phyloP scores from a whole-genome alignment of 2,329 filamentous ascomycete genomes.

The Clonostachys sp. region DNA sequence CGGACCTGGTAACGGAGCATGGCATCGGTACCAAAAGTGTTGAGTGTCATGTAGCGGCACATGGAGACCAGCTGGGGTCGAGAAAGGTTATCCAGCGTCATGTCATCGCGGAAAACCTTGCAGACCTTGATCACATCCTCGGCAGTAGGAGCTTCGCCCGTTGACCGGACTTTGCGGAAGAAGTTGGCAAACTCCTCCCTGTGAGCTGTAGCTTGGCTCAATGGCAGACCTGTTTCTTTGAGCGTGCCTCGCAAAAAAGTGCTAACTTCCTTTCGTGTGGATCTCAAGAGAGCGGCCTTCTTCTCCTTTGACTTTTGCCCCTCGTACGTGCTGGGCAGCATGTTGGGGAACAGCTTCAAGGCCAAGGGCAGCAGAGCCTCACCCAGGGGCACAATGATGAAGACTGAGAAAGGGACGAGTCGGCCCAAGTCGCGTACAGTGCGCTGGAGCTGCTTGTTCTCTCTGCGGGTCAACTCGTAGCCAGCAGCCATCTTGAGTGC shows the following conservation, averaged over 20 bases:
- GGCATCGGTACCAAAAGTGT: conserved; percentile 93
- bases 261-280: conserved; percentile 90
- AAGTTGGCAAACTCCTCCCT: conserved; percentile 94
- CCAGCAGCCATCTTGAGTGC: conserved; percentile 97
- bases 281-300: conserved; percentile 76
- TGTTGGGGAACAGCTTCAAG: conserved; percentile 91
- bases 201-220: conserved; percentile 79
- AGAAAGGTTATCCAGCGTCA: conserved; percentile 95
- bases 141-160: conserved; percentile 81
- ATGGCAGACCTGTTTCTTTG: conserved; percentile 85
- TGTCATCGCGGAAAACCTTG: conserved; percentile 97
- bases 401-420: conserved; percentile 92
- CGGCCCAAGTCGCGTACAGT: conserved; percentile 93
- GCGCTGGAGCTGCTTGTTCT: conserved; percentile 86
- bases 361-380: conserved; percentile 89
- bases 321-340: conserved; percentile 96
- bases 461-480: conserved; percentile 91
- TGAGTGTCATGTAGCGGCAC: conserved; percentile 97
- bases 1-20: conserved; percentile 97
- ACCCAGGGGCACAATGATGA: conserved; percentile 93
- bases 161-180: conserved; percentile 92
- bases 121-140: conserved; percentile 97
- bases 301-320: conserved; percentile 84
- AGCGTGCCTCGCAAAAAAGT: conserved; percentile 83
- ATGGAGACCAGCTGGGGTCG: conserved; percentile 94